These are phyloP conservation scores for Isabelozyma pseudorhagii DNA, from an alignment of 805 yeast genomes.

Conservation along the genomic window DNA sequence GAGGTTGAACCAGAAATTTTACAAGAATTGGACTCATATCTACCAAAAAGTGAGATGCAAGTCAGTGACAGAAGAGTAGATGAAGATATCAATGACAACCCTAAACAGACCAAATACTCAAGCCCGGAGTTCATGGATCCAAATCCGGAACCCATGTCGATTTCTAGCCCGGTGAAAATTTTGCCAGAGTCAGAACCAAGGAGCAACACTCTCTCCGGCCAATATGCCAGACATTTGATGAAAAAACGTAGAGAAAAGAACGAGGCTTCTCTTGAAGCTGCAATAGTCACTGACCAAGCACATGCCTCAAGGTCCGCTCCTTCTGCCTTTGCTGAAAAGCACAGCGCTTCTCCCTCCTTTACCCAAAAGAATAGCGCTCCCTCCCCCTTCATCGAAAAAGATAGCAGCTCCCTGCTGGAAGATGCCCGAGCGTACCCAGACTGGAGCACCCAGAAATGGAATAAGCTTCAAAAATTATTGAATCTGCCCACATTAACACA, in stretches of 20 bases:
- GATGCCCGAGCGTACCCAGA: neutral
- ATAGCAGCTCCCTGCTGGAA: too few species aligned
- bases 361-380: too few species aligned
- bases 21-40: slow-evolving; percentile 15
- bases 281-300: neutral
- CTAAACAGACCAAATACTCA: neutral
- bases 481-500: slow-evolving; percentile 21
- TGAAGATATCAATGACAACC: neutral
- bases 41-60: neutral
- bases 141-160: neutral
- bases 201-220: slow-evolving; percentile 14
- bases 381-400: too few species aligned
- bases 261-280: neutral
- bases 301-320: too few species aligned
- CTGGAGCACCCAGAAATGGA: slow-evolving; percentile 35
- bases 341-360: too few species aligned
- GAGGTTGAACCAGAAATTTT: slow-evolving; percentile 8
- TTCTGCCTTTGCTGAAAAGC: too few species aligned
- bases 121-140: neutral
- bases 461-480: slow-evolving; percentile 24
- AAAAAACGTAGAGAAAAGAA: slow-evolving; percentile 3
- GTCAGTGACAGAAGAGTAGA: neutral
- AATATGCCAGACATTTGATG: slow-evolving; percentile 14
- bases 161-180: neutral
- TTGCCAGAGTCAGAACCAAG: slow-evolving; percentile 1